These are phyloP conservation scores for Tylopilus sp. DNA, from an alignment of 1,284 basidiomycete species.

Conservation along the genomic window DNA sequence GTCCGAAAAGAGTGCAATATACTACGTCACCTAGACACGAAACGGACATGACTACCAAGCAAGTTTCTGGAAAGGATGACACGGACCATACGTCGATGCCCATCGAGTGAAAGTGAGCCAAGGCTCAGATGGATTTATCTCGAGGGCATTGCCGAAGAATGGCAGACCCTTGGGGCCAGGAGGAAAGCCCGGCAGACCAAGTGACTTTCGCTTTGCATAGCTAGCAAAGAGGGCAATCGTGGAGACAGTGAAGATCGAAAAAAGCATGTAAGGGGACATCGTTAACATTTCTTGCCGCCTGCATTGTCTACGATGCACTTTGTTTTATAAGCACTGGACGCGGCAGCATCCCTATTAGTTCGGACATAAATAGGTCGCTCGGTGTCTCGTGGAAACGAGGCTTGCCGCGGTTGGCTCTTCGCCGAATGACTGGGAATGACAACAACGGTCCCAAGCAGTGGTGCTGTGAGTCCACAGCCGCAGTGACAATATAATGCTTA, in stretches of 20 bases:
- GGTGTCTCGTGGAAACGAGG: slow-evolving; percentile 6
- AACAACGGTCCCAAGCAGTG: neutral
- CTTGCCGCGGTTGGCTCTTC: neutral
- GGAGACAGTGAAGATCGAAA: slow-evolving; percentile 7
- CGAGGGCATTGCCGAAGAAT: slow-evolving; percentile 27
- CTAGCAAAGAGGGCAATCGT: slow-evolving; percentile 8
- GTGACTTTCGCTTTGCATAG: slow-evolving; percentile 12
- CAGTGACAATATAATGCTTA: neutral
- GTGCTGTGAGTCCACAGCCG: neutral
- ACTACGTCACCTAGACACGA: slow-evolving; percentile 23
- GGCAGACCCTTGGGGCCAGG: slow-evolving; percentile 33
- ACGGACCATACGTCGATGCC: slow-evolving; percentile 29
- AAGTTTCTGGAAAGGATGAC: neutral
- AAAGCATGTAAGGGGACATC: slow-evolving; percentile 7
- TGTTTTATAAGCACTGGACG: slow-evolving; percentile 18
- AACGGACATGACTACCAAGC: slow-evolving; percentile 1
- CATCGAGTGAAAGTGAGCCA: slow-evolving; percentile 34
- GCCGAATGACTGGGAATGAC: neutral
- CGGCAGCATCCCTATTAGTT: neutral
- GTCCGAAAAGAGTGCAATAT: slow-evolving; percentile 29
- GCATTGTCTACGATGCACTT: neutral
- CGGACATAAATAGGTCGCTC: slow-evolving; percentile 5
- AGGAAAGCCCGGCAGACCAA: slow-evolving; percentile 13
- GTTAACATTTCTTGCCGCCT: slow-evolving; percentile 6
- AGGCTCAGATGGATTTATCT: slow-evolving; percentile 22